A percentile compares a stretch with the other conserved stretches of the same genome.
Evolutionary conservation across 1,139 yeast species (phyloP).

Genomic region (Debaryomyces psychrophilus): DNA sequence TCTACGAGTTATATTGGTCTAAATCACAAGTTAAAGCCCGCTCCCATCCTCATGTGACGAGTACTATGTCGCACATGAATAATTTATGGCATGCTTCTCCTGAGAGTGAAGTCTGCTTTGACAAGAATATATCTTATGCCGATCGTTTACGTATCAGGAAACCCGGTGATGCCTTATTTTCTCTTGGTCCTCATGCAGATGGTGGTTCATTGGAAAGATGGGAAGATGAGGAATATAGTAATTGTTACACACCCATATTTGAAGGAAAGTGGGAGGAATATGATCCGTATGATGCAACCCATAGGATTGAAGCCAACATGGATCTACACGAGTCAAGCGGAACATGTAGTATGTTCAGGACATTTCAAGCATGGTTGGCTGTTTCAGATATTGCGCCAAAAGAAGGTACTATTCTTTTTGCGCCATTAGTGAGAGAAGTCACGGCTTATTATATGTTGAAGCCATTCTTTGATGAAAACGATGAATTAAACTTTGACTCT

Average conservation of each 20-base stretch:
- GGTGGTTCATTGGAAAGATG: constrained; percentile 52
- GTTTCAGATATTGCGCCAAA: constrained; percentile 34
- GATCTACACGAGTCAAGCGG: constrained; percentile 34
- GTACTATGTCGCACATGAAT: constrained; percentile 32
- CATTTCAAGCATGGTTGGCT: constrained; percentile 45
- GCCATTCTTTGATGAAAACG: constrained; percentile 43
- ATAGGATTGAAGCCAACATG: constrained; percentile 37
- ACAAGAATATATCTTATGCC: constrained; percentile 38
- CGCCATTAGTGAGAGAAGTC: constrained; percentile 39
- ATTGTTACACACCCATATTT: constrained; percentile 41
- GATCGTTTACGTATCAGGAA: constrained; percentile 45
- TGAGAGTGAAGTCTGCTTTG: constrained; percentile 20
- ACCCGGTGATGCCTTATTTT: constrained; percentile 37
- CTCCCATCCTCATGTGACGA: constrained; percentile 39
- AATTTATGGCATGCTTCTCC: constrained; percentile 37
- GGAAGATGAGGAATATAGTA: constrained; percentile 45
- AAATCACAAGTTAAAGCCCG: constrained; percentile 46
- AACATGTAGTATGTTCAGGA: constrained; percentile 42
- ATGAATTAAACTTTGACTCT: constrained; percentile 21
- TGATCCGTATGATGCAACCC: constrained; percentile 46
- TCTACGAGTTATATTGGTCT: constrained; percentile 35
- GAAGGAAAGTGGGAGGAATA: constrained; percentile 52
- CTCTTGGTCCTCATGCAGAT: constrained; percentile 42
- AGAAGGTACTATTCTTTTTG: constrained; percentile 48
- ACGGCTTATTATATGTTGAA: constrained; percentile 47